These are phyloP conservation scores for Beauveria pseudobassiana DNA, from an alignment of 2,329 filamentous ascomycete species.

Conservation along the genomic window DNA sequence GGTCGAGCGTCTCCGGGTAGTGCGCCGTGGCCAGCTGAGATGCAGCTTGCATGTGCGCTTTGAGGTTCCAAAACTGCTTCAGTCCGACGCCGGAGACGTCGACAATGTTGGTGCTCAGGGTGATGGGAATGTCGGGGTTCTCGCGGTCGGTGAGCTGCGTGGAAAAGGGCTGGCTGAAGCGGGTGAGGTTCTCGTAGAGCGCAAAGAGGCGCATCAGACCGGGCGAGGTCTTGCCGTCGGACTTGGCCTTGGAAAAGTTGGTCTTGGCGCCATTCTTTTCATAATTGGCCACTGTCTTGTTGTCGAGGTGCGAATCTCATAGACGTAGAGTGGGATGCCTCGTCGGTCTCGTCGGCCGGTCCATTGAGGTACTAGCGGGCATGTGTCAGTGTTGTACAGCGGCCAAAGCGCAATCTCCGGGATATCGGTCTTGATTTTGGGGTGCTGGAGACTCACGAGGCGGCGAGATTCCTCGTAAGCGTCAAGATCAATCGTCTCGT, in stretches of 20 bases:
- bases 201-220: constrained; percentile 83
- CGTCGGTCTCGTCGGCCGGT: constrained; percentile 83
- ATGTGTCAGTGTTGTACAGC: background rate
- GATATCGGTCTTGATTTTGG: background rate
- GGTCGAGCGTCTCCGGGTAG: constrained; percentile 82
- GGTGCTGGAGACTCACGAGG: constrained; percentile 47
- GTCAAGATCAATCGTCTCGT: constrained; percentile 11
- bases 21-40: constrained; percentile 83
- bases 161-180: constrained; percentile 80
- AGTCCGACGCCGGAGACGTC: constrained; percentile 83
- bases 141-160: constrained; percentile 66
- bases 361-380: constrained; percentile 74
- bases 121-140: constrained; percentile 74
- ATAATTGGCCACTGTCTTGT: constrained; percentile 73
- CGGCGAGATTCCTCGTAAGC: constrained; percentile 48
- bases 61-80: constrained; percentile 94
- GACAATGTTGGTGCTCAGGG: constrained; percentile 89
- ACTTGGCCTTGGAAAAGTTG: constrained; percentile 52
- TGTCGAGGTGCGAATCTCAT: constrained; percentile 79
- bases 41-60: constrained; percentile 88
- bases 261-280: constrained; percentile 56
- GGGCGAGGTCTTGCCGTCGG: constrained; percentile 58
- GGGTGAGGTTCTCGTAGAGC: constrained; percentile 85
- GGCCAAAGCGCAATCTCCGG: background rate
- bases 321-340: constrained; percentile 88